phyloP scores from a whole-genome alignment of 495 filamentous ascomycete species.

The Penicillium coprophilum region DNA sequence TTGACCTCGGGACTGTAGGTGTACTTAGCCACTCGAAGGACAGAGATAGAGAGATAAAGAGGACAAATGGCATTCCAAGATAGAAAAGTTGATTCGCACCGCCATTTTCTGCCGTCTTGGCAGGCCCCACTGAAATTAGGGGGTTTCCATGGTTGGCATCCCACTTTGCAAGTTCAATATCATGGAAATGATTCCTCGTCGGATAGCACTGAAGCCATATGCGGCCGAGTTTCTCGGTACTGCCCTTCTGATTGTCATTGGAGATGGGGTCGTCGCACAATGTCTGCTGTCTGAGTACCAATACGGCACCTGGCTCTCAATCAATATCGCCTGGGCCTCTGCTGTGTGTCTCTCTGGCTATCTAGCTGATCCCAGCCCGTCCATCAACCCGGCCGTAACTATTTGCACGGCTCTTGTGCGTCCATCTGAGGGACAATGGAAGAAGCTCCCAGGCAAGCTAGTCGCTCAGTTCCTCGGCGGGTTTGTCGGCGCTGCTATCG shows the following conservation, averaged over 20 bases:
- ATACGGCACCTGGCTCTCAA: conserved; percentile 42
- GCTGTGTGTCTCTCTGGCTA: conserved; percentile 35
- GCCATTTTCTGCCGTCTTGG: no score
- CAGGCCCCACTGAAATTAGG: background rate
- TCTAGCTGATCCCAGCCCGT: conserved; percentile 32
- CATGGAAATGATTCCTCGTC: conserved; percentile 27
- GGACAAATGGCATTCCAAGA: no score
- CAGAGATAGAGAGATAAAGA: no score
- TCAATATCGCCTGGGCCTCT: conserved; percentile 40
- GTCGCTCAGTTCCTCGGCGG: conserved; percentile 36
- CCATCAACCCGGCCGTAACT: conserved; percentile 35
- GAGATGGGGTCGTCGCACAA: conserved; percentile 40
- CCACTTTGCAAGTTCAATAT: background rate
- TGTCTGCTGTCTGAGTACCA: conserved; percentile 37
- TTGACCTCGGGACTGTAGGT: no score
- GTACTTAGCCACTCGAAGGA: no score
- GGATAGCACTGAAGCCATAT: conserved; percentile 30
- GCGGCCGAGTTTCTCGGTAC: conserved; percentile 39
- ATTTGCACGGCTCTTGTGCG: conserved; percentile 33
- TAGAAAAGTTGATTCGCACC: no score
- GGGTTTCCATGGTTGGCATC: background rate
- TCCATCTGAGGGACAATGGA: conserved; percentile 33
- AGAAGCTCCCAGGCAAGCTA: conserved; percentile 30
- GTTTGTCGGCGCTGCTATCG: conserved; percentile 36
- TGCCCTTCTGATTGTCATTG: conserved; percentile 37